A percentile compares a stretch with the other conserved stretches of the same genome.
These are phyloP conservation scores for Secale cereale DNA, from an alignment of 176 grass and related monocot genomes.

Conservation along the genomic window DNA sequence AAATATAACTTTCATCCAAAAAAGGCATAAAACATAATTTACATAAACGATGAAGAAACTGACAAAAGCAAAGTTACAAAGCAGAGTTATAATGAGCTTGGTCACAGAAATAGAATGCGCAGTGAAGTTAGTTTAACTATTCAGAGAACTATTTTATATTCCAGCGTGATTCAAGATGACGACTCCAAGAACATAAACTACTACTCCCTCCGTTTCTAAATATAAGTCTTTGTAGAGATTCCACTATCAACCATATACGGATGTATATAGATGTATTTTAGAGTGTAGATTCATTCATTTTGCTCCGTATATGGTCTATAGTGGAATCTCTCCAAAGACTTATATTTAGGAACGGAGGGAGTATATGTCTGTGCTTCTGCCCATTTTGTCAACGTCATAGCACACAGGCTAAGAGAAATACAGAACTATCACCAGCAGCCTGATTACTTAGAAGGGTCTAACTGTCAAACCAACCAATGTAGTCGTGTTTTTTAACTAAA, in stretches of 20 bases:
- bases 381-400: not conserved
- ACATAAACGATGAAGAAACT: slow-evolving; percentile 8
- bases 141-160: slow-evolving; percentile 4
- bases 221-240: too few species aligned
- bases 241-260: too few species aligned
- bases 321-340: too few species aligned
- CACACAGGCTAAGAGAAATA: not conserved
- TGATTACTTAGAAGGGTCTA: not conserved
- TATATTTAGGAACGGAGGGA: too few species aligned
- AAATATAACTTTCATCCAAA: slow-evolving; percentile 1
- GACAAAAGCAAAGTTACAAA: slow-evolving; percentile 6
- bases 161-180: not conserved
- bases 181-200: not conserved
- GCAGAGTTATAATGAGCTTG: not conserved
- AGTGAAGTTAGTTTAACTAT: not conserved
- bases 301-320: too few species aligned
- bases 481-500: not conserved
- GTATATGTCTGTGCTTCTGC: not conserved
- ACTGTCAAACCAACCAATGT: not conserved
- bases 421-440: not conserved
- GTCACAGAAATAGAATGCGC: not conserved
- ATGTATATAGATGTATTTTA: too few species aligned
- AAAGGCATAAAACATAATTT: slow-evolving; percentile 7
- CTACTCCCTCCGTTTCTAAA: too few species aligned
- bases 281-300: too few species aligned